These are phyloP conservation scores for fission yeast (Schizosaccharomyces pombe) DNA, from an alignment of 805 yeast genomes.

Conservation along the genomic window DNA sequence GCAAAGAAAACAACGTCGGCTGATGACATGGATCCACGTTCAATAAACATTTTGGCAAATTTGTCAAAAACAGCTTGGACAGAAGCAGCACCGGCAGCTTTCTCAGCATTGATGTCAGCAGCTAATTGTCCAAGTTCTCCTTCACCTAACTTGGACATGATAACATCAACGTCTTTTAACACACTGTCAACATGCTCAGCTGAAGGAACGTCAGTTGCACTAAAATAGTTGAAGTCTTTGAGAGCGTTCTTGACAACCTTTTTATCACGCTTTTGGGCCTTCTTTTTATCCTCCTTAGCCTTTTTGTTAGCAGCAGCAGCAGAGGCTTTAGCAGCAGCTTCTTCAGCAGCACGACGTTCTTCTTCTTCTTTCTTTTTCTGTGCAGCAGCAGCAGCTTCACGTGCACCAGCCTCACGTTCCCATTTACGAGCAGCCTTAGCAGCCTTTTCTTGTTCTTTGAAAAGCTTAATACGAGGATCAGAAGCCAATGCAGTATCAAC, in stretches of 20 bases:
- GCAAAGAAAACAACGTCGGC: neutral
- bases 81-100: conserved; percentile 13
- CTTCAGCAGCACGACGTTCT: conserved; percentile 54
- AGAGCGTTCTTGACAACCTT: conserved; percentile 60
- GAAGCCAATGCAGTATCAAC: conserved; percentile 72
- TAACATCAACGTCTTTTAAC: conserved; percentile 44
- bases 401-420: conserved; percentile 94
- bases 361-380: conserved; percentile 71
- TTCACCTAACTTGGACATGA: conserved; percentile 66
- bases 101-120: conserved; percentile 22
- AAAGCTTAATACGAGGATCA: conserved; percentile 84
- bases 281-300: conserved; percentile 80
- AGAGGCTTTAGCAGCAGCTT: conserved; percentile 40
- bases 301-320: conserved; percentile 67
- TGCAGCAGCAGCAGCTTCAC: conserved; percentile 87
- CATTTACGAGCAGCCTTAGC: conserved; percentile 88
- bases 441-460: conserved; percentile 83
- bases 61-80: conserved; percentile 31
- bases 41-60: neutral
- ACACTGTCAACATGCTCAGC: conserved; percentile 29
- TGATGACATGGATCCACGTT: neutral
- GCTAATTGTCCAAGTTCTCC: conserved; percentile 55
- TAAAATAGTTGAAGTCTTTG: conserved; percentile 61
- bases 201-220: conserved; percentile 39
- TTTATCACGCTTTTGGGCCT: conserved; percentile 87